Percentiles rank a stretch among this genome's conserved stretches.
These are phyloP conservation scores for Candida alai DNA, from an alignment of 805 yeast species.

Conservation along the genomic window DNA sequence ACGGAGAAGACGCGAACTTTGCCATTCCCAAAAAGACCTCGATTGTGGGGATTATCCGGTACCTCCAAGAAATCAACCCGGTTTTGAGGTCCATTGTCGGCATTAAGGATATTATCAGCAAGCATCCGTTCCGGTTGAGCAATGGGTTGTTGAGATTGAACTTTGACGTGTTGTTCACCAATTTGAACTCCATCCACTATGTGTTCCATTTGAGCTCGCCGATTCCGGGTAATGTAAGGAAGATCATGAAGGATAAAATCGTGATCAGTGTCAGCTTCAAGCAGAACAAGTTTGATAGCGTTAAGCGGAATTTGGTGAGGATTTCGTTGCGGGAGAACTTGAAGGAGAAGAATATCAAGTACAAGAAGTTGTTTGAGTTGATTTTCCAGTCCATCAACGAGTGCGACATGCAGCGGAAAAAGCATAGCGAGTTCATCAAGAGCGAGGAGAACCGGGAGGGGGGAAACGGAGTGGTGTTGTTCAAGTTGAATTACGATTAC, in stretches of 20 bases:
- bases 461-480: conserved; percentile 9
- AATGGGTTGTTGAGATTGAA: conserved; percentile 30
- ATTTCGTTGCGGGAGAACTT: conserved; percentile 36
- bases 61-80: conserved; percentile 29
- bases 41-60: conserved; percentile 32
- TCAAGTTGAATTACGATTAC: conserved; percentile 39
- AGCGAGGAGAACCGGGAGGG: conserved; percentile 5
- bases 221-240: conserved; percentile 24
- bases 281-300: conserved; percentile 28
- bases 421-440: too few relatives aligned
- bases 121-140: conserved; percentile 14
- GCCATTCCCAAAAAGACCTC: conserved; percentile 8
- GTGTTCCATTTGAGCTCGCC: conserved; percentile 27
- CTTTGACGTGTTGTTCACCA: conserved; percentile 29
- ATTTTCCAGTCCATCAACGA: conserved; percentile 25
- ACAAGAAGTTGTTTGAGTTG: conserved; percentile 35
- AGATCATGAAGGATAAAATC: conserved; percentile 32
- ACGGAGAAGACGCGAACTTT: too few relatives aligned
- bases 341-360: conserved; percentile 31
- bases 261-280: conserved; percentile 23
- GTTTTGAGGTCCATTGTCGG: conserved; percentile 21
- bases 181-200: conserved; percentile 29
- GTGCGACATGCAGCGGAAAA: conserved; percentile 15
- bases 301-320: conserved; percentile 18
- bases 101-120: conserved; percentile 14